Evolutionary conservation across 2,329 filamentous ascomycete genomes (phyloP), one percentile per base, ranked within the genome.

Genomic region (Aspergillus sp.): DNA sequence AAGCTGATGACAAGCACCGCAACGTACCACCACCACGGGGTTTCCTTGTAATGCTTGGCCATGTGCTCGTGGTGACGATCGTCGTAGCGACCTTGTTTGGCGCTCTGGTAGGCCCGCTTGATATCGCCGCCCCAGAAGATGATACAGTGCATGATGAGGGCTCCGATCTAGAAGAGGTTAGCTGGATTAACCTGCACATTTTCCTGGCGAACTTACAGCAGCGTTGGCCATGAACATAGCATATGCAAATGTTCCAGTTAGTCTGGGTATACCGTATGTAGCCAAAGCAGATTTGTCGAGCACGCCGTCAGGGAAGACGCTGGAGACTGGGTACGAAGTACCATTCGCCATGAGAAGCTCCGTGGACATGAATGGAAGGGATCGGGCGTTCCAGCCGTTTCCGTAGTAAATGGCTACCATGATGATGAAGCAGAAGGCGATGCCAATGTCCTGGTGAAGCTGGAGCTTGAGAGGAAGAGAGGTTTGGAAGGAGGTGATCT

Each of bases 401-500:
- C 67, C 61, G 55, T 70, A 71, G 49, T 69, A 71, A 2, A 70
- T 51, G 0, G 61, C 67, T 3, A 67, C 38, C 63, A 70, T 68
- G 5, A 55, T 61, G 50, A 55, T 65, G 66, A 80, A 83, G 67
- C 84, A 86, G 19, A 80, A 68, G 1, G 81, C 36, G n/a, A 78
- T 79, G 0, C 85, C 85, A 0, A 77, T 57, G 0, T 78, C 78
- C 6, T 75, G 65, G 60, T 87, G 82, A 0, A 74, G 60, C 67
- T 86, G 84, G 0, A 84, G 72, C 5, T 76, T 78, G 0, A 87
- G 77, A 0, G 85, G 84, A 0, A 86, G 76, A 0, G 84, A 80
- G 0, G 83, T 84, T 45, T 78, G 75, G 65, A 79, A 80, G 0
- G 82, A 86, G 5, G 83, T 85, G 54, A 85, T 84, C 80, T 85